Evolutionary conservation across 2,329 filamentous ascomycete species (phyloP), one percentile per base, ranked within the genome.

Genomic region (Microsporum canis): DNA sequence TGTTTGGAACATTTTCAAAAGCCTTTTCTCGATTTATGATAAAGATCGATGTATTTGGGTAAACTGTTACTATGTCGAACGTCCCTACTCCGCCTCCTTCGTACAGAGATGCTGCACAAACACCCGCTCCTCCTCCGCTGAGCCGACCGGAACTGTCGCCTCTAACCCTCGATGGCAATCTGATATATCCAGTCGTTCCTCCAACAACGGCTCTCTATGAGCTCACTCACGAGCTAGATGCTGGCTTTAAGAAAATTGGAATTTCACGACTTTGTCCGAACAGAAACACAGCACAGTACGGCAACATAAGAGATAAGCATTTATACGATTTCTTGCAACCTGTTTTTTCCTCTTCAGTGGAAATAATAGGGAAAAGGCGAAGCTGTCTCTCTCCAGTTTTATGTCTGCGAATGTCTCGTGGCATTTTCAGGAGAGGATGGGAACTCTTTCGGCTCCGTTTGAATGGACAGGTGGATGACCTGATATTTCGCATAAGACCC

Each of bases 261-360:
- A 58, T 66, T 45, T 63, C 62, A 17, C 64, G 63, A 12, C 57
- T 65, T 3, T 14, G 27, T 12, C 33, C 57, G 1, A 31, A 39
- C 45, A 43, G 47, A n/a, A 59, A 57, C n/a, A 31, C 33, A 5
- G 58, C 45, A 10, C 39, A 57, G 14, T 36, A 43, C 27, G 31
- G 57, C 29, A 45, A 34, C 7, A 47, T 58, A 27, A 62, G 62
- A 3, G 55, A 63, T 33, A 65, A 64, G 38, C 36, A 39, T 14
- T 60, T 66, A 33, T 66, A 66, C 41, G 60, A 58, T n/a, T 66
- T 65, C 58, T 60, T 17, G 10, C 64, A 63, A 45, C 53, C 57
- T 12, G 6, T 60, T 3, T 34, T 66, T 29, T 62, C 57, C 17
- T 56, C 57, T 6, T 57, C 51, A 3, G 62, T 65, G 10, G 64